These are phyloP conservation scores for Paulownia fortunei DNA, from an alignment of 257 asterid species.

Conservation along the genomic window DNA sequence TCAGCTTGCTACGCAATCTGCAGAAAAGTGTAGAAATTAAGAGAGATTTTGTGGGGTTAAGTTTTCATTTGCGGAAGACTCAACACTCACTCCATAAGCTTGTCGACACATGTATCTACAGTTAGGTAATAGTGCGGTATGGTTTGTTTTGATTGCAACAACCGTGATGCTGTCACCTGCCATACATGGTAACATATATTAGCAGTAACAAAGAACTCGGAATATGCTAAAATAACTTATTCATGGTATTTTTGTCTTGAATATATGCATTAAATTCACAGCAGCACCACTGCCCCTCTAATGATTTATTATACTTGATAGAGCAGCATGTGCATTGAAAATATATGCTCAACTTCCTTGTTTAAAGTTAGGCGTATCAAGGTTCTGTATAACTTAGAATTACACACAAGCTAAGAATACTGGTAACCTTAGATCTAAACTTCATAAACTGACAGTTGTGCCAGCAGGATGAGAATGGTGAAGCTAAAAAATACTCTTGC, in stretches of 20 bases:
- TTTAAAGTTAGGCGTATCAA: neutral
- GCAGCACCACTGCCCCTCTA: neutral
- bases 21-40: constrained; percentile 25
- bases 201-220: neutral
- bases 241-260: neutral
- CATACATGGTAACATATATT: constrained; percentile 23
- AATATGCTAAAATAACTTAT: constrained; percentile 6
- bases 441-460: neutral
- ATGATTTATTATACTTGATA: neutral
- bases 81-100: constrained; percentile 88
- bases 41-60: constrained; percentile 8
- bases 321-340: neutral
- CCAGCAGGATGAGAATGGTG: neutral
- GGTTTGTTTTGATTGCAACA: constrained; percentile 90
- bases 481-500: constrained; percentile 23
- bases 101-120: constrained; percentile 95
- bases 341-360: neutral
- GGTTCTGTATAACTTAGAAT: neutral
- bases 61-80: constrained; percentile 23
- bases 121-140: constrained; percentile 96
- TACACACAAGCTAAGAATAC: neutral
- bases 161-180: constrained; percentile 89
- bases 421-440: neutral
- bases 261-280: neutral
- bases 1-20: constrained; percentile 84